phyloP scores from a whole-genome alignment of 768 basidiomycete genomes.

The Rhodocollybia butyracea region DNA sequence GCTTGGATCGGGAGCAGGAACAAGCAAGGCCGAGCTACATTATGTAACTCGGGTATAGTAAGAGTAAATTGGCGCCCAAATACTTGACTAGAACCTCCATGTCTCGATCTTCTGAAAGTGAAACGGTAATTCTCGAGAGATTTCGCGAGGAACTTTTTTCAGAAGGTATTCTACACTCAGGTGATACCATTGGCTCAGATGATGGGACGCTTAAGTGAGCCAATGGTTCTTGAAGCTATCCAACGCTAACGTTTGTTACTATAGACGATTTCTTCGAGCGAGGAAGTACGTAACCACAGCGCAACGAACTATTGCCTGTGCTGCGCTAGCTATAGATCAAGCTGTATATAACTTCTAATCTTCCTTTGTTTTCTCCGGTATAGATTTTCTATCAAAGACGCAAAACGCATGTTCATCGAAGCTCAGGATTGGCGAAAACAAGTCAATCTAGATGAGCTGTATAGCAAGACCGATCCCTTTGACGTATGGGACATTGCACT shows the following conservation, averaged over 20 bases:
- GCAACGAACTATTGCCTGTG: too few species aligned
- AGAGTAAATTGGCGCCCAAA: neutral
- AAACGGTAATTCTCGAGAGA: constrained; percentile 34
- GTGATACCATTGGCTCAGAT: constrained; percentile 61
- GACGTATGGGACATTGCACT: constrained; percentile 45
- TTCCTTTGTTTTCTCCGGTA: too few species aligned
- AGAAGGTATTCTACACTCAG: constrained; percentile 55
- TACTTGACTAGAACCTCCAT: neutral
- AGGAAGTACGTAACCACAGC: constrained; percentile 67
- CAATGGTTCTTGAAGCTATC: constrained; percentile 36
- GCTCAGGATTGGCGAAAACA: constrained; percentile 69
- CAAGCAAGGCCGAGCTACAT: too few species aligned
- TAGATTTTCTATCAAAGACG: constrained; percentile 47
- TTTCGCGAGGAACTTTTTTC: constrained; percentile 52
- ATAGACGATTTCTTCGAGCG: constrained; percentile 74
- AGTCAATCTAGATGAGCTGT: constrained; percentile 33
- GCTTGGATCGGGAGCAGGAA: too few species aligned
- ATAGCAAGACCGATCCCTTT: constrained; percentile 32
- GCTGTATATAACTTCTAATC: too few species aligned
- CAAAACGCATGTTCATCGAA: constrained; percentile 63
- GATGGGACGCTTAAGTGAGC: constrained; percentile 57
- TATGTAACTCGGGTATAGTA: neutral
- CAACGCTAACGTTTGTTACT: neutral
- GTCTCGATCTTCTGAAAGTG: neutral
- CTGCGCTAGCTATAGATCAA: too few species aligned